phyloP scores from a whole-genome alignment of 306 rosid species.

The Pyrus pyrifolia region DNA sequence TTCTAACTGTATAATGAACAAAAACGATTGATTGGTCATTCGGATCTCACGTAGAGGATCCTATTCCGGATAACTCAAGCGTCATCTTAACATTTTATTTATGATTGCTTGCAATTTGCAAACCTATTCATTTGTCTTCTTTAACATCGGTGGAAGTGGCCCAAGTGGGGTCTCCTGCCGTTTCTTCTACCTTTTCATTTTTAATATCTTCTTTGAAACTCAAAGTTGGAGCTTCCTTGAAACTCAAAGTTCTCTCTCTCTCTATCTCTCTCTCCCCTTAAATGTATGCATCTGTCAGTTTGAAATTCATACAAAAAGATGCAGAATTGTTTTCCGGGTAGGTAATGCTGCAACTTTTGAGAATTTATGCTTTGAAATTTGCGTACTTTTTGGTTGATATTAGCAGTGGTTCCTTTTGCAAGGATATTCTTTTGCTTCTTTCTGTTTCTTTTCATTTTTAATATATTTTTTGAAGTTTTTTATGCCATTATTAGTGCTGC shows the following conservation, averaged over 20 bases:
- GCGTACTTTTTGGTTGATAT: neutral
- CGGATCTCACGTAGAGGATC: too few relatives aligned
- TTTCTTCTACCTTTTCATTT: constrained; percentile 6
- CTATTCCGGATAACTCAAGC: too few relatives aligned
- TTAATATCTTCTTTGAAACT: neutral
- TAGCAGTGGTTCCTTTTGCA: neutral
- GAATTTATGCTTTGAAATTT: neutral
- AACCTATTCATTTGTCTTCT: constrained; percentile 8
- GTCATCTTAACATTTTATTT: neutral
- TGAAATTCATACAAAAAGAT: neutral
- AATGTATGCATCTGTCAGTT: neutral
- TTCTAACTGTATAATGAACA: fast-evolving
- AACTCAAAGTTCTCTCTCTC: constrained; percentile 11
- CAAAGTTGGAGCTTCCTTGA: constrained; percentile 28
- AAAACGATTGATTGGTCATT: fast-evolving
- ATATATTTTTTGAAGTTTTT: neutral
- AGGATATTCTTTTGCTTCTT: neutral
- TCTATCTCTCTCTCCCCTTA: neutral
- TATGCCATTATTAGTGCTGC: neutral
- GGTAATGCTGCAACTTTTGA: neutral
- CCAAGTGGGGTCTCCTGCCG: constrained; percentile 6
- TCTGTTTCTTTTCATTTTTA: neutral
- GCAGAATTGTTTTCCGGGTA: neutral
- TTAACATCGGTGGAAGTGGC: constrained; percentile 6
- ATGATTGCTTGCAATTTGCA: neutral